Conservation (phyloP, 805 yeast species). For the Candida maltosa region DNA sequence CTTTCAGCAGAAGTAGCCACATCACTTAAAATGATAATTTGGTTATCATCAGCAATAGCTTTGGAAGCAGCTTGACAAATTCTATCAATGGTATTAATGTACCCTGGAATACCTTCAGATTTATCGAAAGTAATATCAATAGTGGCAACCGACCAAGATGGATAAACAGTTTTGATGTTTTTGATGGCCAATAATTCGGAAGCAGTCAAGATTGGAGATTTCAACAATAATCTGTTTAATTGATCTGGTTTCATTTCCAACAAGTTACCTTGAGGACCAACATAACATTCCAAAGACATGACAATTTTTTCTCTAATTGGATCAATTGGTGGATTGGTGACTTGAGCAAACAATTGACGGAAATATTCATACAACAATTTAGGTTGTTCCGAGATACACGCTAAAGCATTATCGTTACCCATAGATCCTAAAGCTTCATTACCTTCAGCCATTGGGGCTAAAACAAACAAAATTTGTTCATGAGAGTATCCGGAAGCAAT, state of each 20-base stretch:
- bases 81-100: constrained; percentile 78
- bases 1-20: constrained; percentile 55
- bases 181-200: constrained; percentile 73
- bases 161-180: constrained; percentile 70
- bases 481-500: constrained; percentile 90
- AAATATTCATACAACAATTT: constrained; percentile 88
- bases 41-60: constrained; percentile 73
- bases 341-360: constrained; percentile 95
- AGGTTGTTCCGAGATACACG: constrained; percentile 93
- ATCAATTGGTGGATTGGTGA: constrained; percentile 97
- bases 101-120: constrained; percentile 81
- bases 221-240: constrained; percentile 81
- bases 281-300: constrained; percentile 94
- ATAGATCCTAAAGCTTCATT: constrained; percentile 96
- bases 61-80: constrained; percentile 84
- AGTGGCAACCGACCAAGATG: constrained; percentile 77
- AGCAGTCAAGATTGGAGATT: constrained; percentile 77
- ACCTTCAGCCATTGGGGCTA: constrained; percentile 95
- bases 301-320: constrained; percentile 96
- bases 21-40: constrained; percentile 77
- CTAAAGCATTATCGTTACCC: constrained; percentile 97
- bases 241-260: constrained; percentile 90
- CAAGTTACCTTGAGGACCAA: constrained; percentile 97
- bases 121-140: constrained; percentile 89
- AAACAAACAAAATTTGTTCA: constrained; percentile 78